These are phyloP conservation scores for Aristolochia californica DNA, from an alignment of 164 flowering plant species.

Conservation along the genomic window DNA sequence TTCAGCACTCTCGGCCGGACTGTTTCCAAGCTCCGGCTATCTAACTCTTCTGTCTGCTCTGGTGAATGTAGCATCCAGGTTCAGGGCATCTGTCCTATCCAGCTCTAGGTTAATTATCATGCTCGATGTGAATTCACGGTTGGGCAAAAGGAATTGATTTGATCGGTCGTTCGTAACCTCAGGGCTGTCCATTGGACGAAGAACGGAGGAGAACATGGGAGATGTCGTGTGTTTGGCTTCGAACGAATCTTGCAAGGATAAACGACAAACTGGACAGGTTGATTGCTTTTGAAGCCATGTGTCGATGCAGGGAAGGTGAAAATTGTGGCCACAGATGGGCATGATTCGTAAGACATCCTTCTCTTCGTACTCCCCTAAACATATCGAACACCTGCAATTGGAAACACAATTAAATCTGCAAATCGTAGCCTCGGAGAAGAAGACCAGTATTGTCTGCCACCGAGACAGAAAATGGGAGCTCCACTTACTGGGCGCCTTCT, in stretches of 20 bases:
- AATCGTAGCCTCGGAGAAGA: too few relatives aligned
- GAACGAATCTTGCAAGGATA: slow-evolving; percentile 36
- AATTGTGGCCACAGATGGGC: slow-evolving; percentile 74
- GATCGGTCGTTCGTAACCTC: slow-evolving; percentile 26
- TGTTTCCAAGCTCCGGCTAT: too few relatives aligned
- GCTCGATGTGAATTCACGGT: slow-evolving; percentile 15
- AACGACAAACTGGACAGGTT: slow-evolving; percentile 79
- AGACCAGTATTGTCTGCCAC: too few relatives aligned
- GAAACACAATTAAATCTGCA: background rate
- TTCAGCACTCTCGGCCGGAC: too few relatives aligned
- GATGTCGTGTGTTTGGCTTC: slow-evolving; percentile 20
- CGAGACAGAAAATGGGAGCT: background rate
- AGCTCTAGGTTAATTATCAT: slow-evolving; percentile 17
- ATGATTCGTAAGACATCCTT: slow-evolving; percentile 59
- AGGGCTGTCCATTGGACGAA: slow-evolving; percentile 19
- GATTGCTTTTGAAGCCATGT: slow-evolving; percentile 62
- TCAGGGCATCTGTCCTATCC: slow-evolving; percentile 12
- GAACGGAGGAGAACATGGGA: slow-evolving; percentile 9
- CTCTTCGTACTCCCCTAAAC: slow-evolving; percentile 72
- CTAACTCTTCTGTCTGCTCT: too few relatives aligned
- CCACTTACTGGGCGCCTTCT: slow-evolving; percentile 70
- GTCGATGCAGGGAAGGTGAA: slow-evolving; percentile 71
- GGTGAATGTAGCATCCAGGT: too few relatives aligned
- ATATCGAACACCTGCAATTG: slow-evolving; percentile 51
- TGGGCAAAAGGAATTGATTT: slow-evolving; percentile 30